Evolutionary conservation across 2,329 filamentous ascomycete genomes (phyloP), one percentile per base, ranked within the genome.

Genomic region (Myriangium duriaei): DNA sequence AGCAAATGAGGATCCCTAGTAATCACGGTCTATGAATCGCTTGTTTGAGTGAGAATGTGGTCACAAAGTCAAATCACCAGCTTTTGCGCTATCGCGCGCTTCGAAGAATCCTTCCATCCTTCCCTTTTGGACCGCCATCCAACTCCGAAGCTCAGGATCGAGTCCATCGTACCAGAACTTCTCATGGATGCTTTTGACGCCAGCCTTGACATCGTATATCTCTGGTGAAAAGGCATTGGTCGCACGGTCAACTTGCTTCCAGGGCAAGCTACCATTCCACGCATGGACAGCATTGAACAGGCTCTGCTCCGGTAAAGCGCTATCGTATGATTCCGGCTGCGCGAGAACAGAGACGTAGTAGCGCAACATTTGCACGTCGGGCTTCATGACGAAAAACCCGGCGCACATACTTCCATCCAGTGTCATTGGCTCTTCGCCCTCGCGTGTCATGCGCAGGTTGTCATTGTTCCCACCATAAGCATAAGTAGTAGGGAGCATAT

Each of bases 241-340:
- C 7, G 48, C 53, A n/a, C 53, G 52, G 13, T 46, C 42, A 4
- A 63, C 37, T 37, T 53, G 49, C n/a, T 45, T 48, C 59, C 59
- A 63, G 3, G 60, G 59, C 59, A 62, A 62, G 12, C 55, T 56
- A n/a, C 60, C 59, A 1, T 56, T 54, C 10, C 46, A 35, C 5
- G 50, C 37, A 41, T 62, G 60, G 5, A 51, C 55, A 30, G 52
- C 52, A 44, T 60, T 61, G 17, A 59, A 40, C 4, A 59, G 43
- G 29, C 55, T 57, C 42, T 60, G 56, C 44, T 59, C 57, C 3
- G 49, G 51, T 36, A 56, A 52, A 5, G 39, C 41, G n/a, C 54
- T 47, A 17, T 57, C 46, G 44, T 58, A 60, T 5, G 47, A 46
- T 34, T 49, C 18, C 11, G 47, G 44, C 11, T 50, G 49, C 30